Conservation (phyloP, 1,284 basidiomycete genomes). For the Cystobasidium sp. region DNA sequence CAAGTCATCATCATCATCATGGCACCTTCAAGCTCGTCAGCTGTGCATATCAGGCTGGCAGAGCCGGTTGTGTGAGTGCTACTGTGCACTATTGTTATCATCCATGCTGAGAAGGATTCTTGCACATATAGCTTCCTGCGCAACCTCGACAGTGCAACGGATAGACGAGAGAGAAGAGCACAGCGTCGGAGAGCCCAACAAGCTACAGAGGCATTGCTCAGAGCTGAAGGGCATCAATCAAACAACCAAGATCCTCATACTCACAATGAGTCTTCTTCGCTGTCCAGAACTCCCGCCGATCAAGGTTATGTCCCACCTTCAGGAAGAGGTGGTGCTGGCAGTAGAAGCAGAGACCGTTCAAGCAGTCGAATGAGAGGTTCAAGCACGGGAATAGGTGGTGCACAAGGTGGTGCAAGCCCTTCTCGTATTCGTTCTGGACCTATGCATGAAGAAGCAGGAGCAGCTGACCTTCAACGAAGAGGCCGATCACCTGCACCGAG, state of each 20-base stretch:
- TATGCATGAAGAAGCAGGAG: not conserved
- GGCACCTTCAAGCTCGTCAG: slow-evolving; percentile 22
- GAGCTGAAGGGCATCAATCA: slow-evolving; percentile 4
- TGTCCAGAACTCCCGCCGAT: slow-evolving; percentile 9
- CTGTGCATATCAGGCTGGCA: slow-evolving; percentile 30
- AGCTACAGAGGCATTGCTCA: slow-evolving; percentile 16
- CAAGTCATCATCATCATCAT: not conserved
- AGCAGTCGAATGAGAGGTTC: slow-evolving; percentile 6
- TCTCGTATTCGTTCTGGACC: not conserved
- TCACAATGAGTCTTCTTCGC: not conserved
- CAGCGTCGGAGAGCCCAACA: slow-evolving; percentile 34
- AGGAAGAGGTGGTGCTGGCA: slow-evolving; percentile 39
- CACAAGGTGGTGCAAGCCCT: not conserved
- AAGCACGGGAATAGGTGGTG: slow-evolving; percentile 24
- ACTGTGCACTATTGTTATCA: not conserved
- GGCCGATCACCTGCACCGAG: slow-evolving; percentile 27
- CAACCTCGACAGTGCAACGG: slow-evolving; percentile 41
- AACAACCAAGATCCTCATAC: not conserved
- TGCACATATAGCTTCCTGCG: slow-evolving; percentile 24
- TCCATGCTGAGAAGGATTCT: not conserved
- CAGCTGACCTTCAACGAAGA: not conserved
- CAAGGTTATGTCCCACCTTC: slow-evolving; percentile 28
- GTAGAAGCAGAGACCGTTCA: slow-evolving; percentile 24
- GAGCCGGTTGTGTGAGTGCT: slow-evolving; percentile 36
- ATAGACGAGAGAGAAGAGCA: slow-evolving; percentile 29